These are phyloP conservation scores for Brettanomyces bruxellensis DNA, from an alignment of 805 yeast species.

Conservation along the genomic window DNA sequence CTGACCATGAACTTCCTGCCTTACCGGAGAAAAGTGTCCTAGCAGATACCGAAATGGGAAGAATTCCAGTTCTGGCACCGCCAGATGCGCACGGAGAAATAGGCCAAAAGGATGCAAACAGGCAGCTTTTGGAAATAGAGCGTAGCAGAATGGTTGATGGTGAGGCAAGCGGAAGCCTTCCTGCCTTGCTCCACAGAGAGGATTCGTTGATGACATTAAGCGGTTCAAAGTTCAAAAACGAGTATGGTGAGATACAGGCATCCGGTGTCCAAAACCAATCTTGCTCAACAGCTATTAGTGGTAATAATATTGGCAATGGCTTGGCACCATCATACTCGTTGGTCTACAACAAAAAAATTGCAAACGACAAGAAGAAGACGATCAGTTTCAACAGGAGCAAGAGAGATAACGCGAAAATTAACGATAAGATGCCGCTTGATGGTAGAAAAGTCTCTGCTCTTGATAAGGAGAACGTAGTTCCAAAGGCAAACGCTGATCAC, in stretches of 20 bases:
- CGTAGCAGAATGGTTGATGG: not conserved
- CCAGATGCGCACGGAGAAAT: not conserved
- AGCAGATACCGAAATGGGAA: not conserved
- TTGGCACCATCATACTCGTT: conserved; percentile 51
- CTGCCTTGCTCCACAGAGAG: not conserved
- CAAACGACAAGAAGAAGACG: conserved; percentile 32
- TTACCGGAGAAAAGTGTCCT: not conserved
- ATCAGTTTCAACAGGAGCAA: conserved; percentile 10
- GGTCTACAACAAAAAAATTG: conserved; percentile 42
- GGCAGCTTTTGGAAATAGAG: not conserved
- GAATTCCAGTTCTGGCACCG: not conserved
- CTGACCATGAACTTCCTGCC: not conserved
- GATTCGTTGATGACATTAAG: conserved; percentile 2
- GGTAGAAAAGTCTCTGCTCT: not conserved
- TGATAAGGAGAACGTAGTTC: not conserved
- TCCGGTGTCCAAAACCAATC: conserved; percentile 43
- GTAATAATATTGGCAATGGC: conserved; percentile 41
- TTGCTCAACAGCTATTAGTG: conserved; percentile 17
- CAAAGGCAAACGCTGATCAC: not conserved
- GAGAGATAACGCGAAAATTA: not conserved
- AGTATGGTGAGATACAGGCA: conserved; percentile 50
- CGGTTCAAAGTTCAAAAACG: conserved; percentile 21
- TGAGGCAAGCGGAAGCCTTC: not conserved
- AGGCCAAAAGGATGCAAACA: not conserved
- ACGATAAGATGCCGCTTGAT: not conserved